These are phyloP conservation scores for Annulohypoxylon maeteangense DNA, from an alignment of 495 filamentous ascomycete species.

Conservation along the genomic window DNA sequence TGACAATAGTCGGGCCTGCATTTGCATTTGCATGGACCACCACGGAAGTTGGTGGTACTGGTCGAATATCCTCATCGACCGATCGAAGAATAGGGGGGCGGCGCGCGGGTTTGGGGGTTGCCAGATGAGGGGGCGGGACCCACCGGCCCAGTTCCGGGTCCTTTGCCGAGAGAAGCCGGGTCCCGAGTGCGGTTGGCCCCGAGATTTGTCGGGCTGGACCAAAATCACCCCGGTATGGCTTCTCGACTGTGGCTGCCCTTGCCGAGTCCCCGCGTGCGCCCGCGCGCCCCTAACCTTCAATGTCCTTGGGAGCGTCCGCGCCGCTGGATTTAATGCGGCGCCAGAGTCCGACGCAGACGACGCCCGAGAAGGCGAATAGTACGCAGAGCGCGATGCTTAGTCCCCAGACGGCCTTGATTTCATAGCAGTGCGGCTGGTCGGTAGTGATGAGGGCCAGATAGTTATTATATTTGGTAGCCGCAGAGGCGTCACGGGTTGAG, in stretches of 20 bases:
- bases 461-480: constrained; percentile 44
- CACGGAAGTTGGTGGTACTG: constrained; percentile 31
- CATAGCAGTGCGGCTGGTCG: constrained; percentile 77
- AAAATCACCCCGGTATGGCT: neutral
- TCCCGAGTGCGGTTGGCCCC: constrained; percentile 44
- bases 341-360: constrained; percentile 70
- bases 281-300: constrained; percentile 59
- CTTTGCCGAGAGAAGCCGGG: constrained; percentile 36
- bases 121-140: constrained; percentile 32
- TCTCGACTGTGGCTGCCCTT: constrained; percentile 13
- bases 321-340: constrained; percentile 42
- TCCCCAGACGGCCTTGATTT: constrained; percentile 92
- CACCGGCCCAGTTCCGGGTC: constrained; percentile 26
- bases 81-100: constrained; percentile 36
- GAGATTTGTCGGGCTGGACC: constrained; percentile 37
- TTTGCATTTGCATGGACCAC: constrained; percentile 32
- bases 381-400: constrained; percentile 84
- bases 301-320: constrained; percentile 46
- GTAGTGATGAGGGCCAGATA: constrained; percentile 44
- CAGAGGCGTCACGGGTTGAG: constrained; percentile 35
- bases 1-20: constrained; percentile 24
- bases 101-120: constrained; percentile 38
- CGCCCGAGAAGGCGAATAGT: constrained; percentile 73
- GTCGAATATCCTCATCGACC: constrained; percentile 28
- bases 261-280: constrained; percentile 47